Conservation (phyloP, 495 filamentous ascomycete genomes). For the Astrothelium subdiscretum region DNA sequence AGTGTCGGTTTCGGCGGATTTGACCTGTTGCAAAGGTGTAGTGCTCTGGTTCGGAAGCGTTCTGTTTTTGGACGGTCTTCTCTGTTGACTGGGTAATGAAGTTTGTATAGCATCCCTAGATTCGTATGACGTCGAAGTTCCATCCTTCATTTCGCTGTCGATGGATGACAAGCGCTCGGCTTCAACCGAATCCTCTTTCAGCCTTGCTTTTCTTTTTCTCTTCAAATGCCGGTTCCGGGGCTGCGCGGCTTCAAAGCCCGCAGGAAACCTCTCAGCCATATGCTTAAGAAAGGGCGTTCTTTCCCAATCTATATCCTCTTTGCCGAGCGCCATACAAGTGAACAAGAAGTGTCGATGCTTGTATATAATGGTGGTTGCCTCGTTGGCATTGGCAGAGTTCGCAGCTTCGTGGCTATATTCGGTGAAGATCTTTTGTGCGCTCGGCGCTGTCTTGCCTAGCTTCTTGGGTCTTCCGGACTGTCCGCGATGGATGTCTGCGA, state of each 20-base stretch:
- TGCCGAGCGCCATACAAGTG: slow-evolving; percentile 44
- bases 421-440: slow-evolving; percentile 21
- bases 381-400: slow-evolving; percentile 25
- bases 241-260: slow-evolving; percentile 2
- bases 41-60: neutral
- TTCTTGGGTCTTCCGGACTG: slow-evolving; percentile 11
- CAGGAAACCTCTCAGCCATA: slow-evolving; percentile 40
- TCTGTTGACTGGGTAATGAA: neutral
- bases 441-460: slow-evolving; percentile 14
- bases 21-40: slow-evolving; percentile 12
- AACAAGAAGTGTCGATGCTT: slow-evolving; percentile 45
- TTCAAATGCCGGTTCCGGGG: neutral
- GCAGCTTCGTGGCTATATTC: slow-evolving; percentile 21
- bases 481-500: slow-evolving; percentile 38
- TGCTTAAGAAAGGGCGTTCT: slow-evolving; percentile 42
- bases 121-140: neutral
- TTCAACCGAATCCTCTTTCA: neutral
- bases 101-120: neutral
- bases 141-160: neutral
- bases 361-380: slow-evolving; percentile 41
- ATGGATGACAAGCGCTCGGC: neutral
- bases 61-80: neutral
- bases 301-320: slow-evolving; percentile 44
- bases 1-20: neutral
- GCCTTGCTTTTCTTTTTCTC: slow-evolving; percentile 1